Evolutionary conservation across 257 asterid species (phyloP), one percentile per base, ranked within the genome.

Genomic region (Nicotiana benthamiana): DNA sequence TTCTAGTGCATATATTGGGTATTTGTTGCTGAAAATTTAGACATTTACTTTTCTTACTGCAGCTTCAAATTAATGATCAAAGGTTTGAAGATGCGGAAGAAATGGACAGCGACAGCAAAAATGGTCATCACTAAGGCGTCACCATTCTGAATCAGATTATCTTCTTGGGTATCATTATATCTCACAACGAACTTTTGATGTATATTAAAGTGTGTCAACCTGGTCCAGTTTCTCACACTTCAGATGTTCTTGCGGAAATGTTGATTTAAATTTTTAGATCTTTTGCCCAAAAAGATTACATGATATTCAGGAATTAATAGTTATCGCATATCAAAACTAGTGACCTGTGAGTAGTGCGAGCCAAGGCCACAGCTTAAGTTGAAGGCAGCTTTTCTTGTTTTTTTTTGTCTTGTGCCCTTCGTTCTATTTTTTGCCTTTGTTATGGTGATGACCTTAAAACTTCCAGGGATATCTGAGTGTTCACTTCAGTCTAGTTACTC

Each of bases 31-130:
- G 40, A 36, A 46, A 67, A 17, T 20, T 51, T 32, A 76, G 54
- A 10, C 11, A 8, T 11, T 10, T 79, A 57, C 13, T 57, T 36
- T 80, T 53, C 64, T 64, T 48, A 27, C 34, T 88, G 90, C 89
- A 95, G 99, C 99, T 95, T 85, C 97, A 91, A 75, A 89, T 95
- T 84, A 89, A 92, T 54, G 99, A 95, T 84, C 86, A 82, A 54
- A 91, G 97, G 63, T 92, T 95, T 81, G 96, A 93, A 84, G 99
- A 95, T 85, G 99, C 99, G 1, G 97, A 93, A 75, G 99, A 95
- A 84, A 90, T 86, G 89, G 96, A 91, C 54, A 87, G 86, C 72
- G 93, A 89, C 28, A 82, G 83, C 79, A 81, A 80, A 79, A 87
- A 83, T 75, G 89, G 85, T 53, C 81, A 80, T 65, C 80, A 67